These are phyloP conservation scores for Oropetium thomaeum DNA, from an alignment of 176 grass and related monocot species.

Conservation along the genomic window DNA sequence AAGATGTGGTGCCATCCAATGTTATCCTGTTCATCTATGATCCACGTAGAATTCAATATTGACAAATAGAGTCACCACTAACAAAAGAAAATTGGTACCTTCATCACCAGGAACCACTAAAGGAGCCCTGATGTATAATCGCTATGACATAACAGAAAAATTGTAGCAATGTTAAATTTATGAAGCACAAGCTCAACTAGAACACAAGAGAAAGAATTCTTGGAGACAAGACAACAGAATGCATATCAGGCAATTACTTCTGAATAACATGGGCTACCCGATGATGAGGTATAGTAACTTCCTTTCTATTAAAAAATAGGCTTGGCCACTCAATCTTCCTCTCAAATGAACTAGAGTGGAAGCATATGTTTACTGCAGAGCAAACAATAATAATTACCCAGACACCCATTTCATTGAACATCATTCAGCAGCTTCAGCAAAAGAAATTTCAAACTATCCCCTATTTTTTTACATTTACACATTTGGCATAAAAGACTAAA, in stretches of 20 bases:
- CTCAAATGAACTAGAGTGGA: slow-evolving; percentile 3
- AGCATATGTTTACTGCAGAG: neutral
- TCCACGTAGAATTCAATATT: neutral
- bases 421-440: neutral
- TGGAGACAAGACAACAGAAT: neutral
- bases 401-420: neutral
- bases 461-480: neutral
- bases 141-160: neutral
- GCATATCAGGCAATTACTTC: neutral
- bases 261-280: neutral
- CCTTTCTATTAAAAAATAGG: neutral
- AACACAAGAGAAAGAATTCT: neutral
- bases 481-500: neutral
- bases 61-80: neutral
- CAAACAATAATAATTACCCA: neutral
- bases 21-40: neutral
- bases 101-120: neutral
- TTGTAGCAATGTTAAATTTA: neutral
- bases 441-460: neutral
- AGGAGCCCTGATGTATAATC: neutral
- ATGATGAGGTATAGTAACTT: neutral
- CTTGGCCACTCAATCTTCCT: neutral
- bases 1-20: neutral
- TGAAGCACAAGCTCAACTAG: neutral
- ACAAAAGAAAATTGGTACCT: neutral